Percentiles rank a stretch among this genome's conserved stretches.
These are phyloP conservation scores for Coniochaeta sp. DNA, from an alignment of 2,329 filamentous ascomycete genomes.

Conservation along the genomic window DNA sequence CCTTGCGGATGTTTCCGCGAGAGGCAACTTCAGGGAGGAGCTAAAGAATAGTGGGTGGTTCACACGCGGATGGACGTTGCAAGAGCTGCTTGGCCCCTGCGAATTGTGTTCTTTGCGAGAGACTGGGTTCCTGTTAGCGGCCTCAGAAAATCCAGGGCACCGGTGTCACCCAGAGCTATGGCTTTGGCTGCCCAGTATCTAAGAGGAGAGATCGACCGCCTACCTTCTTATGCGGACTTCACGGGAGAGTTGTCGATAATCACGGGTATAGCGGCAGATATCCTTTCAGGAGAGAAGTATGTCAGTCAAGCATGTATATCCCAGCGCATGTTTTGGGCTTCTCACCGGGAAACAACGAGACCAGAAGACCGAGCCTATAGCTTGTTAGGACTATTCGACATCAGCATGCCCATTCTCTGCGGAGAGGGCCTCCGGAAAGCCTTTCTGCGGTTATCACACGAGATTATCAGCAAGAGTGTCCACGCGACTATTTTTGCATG, in stretches of 20 bases:
- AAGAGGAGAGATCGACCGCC: background rate
- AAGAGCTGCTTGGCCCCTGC: constrained; percentile 2
- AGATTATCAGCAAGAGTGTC: background rate
- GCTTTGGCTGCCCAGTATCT: too few relatives aligned
- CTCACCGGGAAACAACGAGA: constrained; percentile 4
- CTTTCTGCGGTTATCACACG: constrained; percentile 5
- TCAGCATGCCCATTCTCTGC: constrained; percentile 8
- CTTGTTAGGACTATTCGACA: constrained; percentile 7
- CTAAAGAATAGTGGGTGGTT: constrained; percentile 3
- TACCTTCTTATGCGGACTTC: background rate
- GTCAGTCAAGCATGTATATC: background rate
- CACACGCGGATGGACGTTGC: constrained; percentile 6
- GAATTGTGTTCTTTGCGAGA: background rate
- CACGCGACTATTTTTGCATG: background rate
- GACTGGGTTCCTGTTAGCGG: background rate
- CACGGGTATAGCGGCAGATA: background rate
- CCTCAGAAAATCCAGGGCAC: too few relatives aligned
- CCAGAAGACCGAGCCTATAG: constrained; percentile 6
- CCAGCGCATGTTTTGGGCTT: constrained; percentile 7
- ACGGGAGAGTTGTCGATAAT: background rate
- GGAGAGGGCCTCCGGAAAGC: constrained; percentile 7
- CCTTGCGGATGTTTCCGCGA: background rate
- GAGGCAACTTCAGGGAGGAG: background rate
- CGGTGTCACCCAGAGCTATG: too few relatives aligned
- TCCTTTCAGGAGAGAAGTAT: background rate